phyloP scores from a whole-genome alignment of 2,329 filamentous ascomycete genomes.

The Triangularia verruculosa region DNA sequence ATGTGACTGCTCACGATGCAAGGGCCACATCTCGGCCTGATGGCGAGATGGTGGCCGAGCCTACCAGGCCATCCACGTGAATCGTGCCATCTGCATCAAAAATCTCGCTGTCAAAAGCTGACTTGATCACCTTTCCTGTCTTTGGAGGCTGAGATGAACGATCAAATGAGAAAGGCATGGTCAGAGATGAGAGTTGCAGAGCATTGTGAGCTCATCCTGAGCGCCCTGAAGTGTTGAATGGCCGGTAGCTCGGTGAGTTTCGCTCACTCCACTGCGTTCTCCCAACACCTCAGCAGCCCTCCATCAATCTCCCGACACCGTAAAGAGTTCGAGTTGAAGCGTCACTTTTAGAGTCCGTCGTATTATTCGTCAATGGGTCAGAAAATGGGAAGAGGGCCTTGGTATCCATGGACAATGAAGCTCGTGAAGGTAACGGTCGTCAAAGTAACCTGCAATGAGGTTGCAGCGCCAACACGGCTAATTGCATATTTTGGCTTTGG shows the following conservation, averaged over 20 bases:
- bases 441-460: neutral
- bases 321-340: neutral
- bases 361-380: neutral
- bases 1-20: constrained; percentile 59
- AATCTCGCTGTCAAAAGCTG: constrained; percentile 79
- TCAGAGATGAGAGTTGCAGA: neutral
- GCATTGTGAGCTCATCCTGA: constrained; percentile 11
- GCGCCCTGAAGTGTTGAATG: neutral
- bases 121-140: constrained; percentile 59
- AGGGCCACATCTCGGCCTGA: constrained; percentile 87
- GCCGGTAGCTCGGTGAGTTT: neutral
- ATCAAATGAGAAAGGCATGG: constrained; percentile 49
- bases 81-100: constrained; percentile 85
- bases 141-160: constrained; percentile 42
- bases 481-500: neutral
- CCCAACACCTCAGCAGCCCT: neutral
- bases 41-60: constrained; percentile 89
- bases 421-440: neutral
- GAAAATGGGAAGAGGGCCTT: neutral
- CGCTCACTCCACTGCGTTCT: neutral
- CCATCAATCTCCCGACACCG: neutral
- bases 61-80: constrained; percentile 75
- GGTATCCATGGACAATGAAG: neutral
- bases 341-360: neutral
- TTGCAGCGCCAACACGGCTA: neutral